Evolutionary conservation across 345 rosid species (phyloP).

Genomic region (Diplotaxis tenuifolia): DNA sequence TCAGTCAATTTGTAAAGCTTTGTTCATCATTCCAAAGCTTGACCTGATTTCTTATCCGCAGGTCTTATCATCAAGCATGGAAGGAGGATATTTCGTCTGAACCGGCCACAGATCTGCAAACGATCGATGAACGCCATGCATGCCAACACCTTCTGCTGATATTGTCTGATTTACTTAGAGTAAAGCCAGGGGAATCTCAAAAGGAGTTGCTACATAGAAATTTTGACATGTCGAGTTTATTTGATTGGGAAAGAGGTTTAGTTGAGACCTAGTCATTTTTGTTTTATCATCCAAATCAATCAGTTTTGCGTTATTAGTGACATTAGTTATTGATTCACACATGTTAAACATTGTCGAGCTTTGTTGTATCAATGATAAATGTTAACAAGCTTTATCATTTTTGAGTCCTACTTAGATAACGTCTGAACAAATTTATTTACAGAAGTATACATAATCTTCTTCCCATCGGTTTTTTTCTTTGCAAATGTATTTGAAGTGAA

Average conservation of each 20-base stretch:
- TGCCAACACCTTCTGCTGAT: conserved; percentile 55
- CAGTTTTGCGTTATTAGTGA: conserved; percentile 23
- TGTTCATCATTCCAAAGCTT: conserved; percentile 1
- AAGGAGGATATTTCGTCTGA: conserved; percentile 52
- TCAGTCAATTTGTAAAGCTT: conserved; percentile 6
- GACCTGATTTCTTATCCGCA: conserved; percentile 27
- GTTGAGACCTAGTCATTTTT: conserved; percentile 28
- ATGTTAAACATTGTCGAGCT: neutral
- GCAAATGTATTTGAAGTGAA: neutral
- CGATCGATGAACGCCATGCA: conserved; percentile 59
- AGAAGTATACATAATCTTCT: neutral
- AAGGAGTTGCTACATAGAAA: conserved; percentile 36
- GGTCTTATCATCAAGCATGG: conserved; percentile 78
- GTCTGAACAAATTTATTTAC: neutral
- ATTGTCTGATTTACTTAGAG: conserved; percentile 45
- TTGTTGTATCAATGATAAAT: conserved; percentile 2
- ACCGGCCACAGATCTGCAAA: conserved; percentile 41
- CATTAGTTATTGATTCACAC: conserved; percentile 9
- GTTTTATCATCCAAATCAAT: conserved; percentile 6
- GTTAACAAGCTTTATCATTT: too few relatives aligned
- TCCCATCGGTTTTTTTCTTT: neutral
- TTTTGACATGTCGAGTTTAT: conserved; percentile 41
- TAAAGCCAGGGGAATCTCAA: conserved; percentile 36
- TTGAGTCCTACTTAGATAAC: too few relatives aligned
- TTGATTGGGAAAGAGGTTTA: conserved; percentile 60